Conservation (phyloP, 2,329 filamentous ascomycete genomes). For the Gremmenia infestans region DNA sequence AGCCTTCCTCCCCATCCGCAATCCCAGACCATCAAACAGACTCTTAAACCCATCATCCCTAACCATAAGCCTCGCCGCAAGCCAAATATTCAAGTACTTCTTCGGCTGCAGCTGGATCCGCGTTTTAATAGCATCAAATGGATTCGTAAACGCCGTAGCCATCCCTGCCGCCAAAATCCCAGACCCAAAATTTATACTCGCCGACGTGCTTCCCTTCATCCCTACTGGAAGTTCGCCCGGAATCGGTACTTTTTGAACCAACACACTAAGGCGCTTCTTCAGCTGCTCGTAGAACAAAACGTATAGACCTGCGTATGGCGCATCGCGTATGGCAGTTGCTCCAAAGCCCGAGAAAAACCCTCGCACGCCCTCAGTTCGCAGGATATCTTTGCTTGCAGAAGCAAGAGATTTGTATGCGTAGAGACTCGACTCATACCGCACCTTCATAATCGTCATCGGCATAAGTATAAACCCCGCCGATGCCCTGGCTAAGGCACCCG, state of each 20-base stretch:
- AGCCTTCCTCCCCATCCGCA: slow-evolving; percentile 88
- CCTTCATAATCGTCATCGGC: slow-evolving; percentile 94
- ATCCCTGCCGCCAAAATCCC: slow-evolving; percentile 75
- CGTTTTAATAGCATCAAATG: slow-evolving; percentile 95
- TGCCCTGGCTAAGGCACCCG: slow-evolving; percentile 78
- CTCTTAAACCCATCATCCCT: slow-evolving; percentile 73
- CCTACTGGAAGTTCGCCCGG: slow-evolving; percentile 14
- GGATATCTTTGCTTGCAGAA: slow-evolving; percentile 69
- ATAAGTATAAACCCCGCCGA: slow-evolving; percentile 88
- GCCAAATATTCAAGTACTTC: slow-evolving; percentile 76
- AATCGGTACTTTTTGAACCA: slow-evolving; percentile 23
- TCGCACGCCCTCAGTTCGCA: slow-evolving; percentile 64
- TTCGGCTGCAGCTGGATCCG: slow-evolving; percentile 84
- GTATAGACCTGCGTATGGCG: slow-evolving; percentile 94
- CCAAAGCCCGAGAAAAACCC: slow-evolving; percentile 95
- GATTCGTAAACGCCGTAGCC: slow-evolving; percentile 88
- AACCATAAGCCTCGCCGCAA: slow-evolving; percentile 73
- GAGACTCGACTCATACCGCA: slow-evolving; percentile 84
- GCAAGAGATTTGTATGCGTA: slow-evolving; percentile 78
- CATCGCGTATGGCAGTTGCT: slow-evolving; percentile 86
- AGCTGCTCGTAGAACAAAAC: slow-evolving; percentile 88
- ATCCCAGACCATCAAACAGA: slow-evolving; percentile 77
- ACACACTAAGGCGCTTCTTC: slow-evolving; percentile 54
- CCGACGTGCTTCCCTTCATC: slow-evolving; percentile 40
- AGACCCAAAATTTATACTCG: slow-evolving; percentile 78